These are phyloP conservation scores for Candida stauntonica DNA, from an alignment of 805 yeast genomes.

Conservation along the genomic window DNA sequence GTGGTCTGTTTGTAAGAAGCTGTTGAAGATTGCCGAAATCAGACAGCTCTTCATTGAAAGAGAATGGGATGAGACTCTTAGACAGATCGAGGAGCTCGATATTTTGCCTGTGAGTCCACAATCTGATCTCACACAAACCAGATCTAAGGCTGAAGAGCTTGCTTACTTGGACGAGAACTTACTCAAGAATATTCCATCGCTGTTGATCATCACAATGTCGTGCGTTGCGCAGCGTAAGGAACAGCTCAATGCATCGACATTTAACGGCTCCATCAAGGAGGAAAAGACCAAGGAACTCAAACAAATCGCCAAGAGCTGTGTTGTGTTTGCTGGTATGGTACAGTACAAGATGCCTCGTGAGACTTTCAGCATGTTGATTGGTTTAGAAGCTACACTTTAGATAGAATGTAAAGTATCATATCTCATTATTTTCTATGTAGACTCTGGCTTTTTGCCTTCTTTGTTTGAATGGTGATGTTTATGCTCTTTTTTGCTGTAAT, in stretches of 20 bases:
- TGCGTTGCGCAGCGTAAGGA: conserved; percentile 58
- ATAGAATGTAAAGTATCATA: neutral
- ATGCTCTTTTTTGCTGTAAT: conserved; percentile 34
- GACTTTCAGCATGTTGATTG: conserved; percentile 65
- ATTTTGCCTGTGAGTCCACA: conserved; percentile 55
- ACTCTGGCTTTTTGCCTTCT: neutral
- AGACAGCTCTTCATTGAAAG: conserved; percentile 52
- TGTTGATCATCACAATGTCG: conserved; percentile 78
- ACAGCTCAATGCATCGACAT: conserved; percentile 33
- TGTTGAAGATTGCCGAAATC: conserved; percentile 65
- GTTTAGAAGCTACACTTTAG: conserved; percentile 46
- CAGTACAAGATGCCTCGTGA: conserved; percentile 89
- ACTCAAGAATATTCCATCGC: conserved; percentile 72
- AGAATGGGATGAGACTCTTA: conserved; percentile 57
- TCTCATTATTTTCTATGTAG: neutral
- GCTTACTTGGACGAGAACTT: conserved; percentile 62
- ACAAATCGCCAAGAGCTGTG: conserved; percentile 75
- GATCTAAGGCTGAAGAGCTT: conserved; percentile 67
- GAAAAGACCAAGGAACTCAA: conserved; percentile 53
- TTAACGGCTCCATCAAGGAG: conserved; percentile 44
- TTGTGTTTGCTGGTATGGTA: conserved; percentile 93
- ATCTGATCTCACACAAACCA: conserved; percentile 35
- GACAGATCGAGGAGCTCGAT: conserved; percentile 52
- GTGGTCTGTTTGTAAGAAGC: conserved; percentile 59
- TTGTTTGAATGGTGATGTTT: conserved; percentile 8